These are phyloP conservation scores for Colletotrichum sp. DNA, from an alignment of 2,329 filamentous ascomycete species.

Conservation along the genomic window DNA sequence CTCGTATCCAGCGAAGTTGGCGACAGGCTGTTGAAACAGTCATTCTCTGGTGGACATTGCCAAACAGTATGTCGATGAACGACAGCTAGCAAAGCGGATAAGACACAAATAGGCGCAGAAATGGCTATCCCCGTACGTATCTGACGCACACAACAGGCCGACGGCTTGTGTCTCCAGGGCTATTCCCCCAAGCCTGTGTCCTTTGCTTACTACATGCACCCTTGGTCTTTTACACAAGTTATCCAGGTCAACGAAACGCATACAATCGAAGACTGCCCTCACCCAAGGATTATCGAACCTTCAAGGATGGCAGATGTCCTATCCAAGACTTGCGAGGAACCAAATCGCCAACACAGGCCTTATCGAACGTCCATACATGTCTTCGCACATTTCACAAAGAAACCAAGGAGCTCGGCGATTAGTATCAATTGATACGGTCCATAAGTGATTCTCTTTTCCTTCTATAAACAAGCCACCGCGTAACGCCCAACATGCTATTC, in stretches of 20 bases:
- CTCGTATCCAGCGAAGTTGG: background rate
- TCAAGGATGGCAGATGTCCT: background rate
- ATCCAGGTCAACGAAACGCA: background rate
- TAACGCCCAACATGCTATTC: constrained; percentile 11
- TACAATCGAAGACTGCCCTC: too few species aligned
- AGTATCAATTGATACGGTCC: background rate
- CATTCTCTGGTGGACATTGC: background rate
- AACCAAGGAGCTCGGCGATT: background rate
- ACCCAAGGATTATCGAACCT: background rate
- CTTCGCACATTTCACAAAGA: background rate
- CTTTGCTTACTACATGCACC: too few species aligned
- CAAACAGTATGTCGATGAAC: background rate
- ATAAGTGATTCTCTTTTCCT: background rate
- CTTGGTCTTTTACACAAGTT: background rate
- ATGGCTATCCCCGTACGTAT: too few species aligned
- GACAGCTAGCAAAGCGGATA: background rate
- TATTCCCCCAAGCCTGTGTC: too few species aligned
- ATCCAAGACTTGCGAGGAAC: background rate
- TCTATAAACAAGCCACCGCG: background rate
- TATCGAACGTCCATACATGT: background rate
- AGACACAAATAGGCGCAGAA: too few species aligned
- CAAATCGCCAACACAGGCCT: background rate
- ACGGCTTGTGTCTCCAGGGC: too few species aligned
- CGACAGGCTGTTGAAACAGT: background rate
- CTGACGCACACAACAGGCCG: too few species aligned